Conservation (phyloP, 768 basidiomycete species). For the Boletus tomentosulus region DNA sequence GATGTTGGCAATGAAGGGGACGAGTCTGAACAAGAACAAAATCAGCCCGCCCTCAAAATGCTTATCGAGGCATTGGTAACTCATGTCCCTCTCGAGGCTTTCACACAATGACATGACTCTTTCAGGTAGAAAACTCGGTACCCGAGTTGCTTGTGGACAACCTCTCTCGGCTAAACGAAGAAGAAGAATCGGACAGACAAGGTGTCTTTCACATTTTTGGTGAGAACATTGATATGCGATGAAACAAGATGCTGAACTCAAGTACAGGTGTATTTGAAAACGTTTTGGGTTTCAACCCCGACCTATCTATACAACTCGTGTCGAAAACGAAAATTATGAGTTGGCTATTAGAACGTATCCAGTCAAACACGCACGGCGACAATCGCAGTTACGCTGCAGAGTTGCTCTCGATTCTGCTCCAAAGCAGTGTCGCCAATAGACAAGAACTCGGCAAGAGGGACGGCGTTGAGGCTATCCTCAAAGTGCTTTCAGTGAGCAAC, state of each 20-base stretch:
- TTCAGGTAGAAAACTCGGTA: slow-evolving; percentile 76
- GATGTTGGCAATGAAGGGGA: slow-evolving; percentile 81
- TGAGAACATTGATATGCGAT: slow-evolving; percentile 24
- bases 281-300: slow-evolving; percentile 79
- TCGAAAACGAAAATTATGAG: slow-evolving; percentile 68
- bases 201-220: slow-evolving; percentile 94
- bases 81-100: slow-evolving; percentile 12
- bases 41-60: slow-evolving; percentile 65
- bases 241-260: not conserved
- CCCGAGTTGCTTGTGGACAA: slow-evolving; percentile 90
- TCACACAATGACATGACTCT: slow-evolving; percentile 2
- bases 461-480: slow-evolving; percentile 74
- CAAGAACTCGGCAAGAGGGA: slow-evolving; percentile 64
- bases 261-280: slow-evolving; percentile 88
- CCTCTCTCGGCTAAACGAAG: slow-evolving; percentile 80
- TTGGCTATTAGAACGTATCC: slow-evolving; percentile 79
- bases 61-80: slow-evolving; percentile 75
- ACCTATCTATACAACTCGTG: slow-evolving; percentile 65
- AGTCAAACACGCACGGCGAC: slow-evolving; percentile 72
- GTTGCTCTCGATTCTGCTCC: slow-evolving; percentile 85
- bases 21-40: slow-evolving; percentile 56
- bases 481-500: slow-evolving; percentile 71
- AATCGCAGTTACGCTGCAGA: slow-evolving; percentile 94
- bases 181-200: slow-evolving; percentile 85
- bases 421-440: slow-evolving; percentile 66